Evolutionary conservation across 352 stramenopile genomes (phyloP), one percentile per base, ranked within the genome.

Genomic region (Phytophthora pisi): DNA sequence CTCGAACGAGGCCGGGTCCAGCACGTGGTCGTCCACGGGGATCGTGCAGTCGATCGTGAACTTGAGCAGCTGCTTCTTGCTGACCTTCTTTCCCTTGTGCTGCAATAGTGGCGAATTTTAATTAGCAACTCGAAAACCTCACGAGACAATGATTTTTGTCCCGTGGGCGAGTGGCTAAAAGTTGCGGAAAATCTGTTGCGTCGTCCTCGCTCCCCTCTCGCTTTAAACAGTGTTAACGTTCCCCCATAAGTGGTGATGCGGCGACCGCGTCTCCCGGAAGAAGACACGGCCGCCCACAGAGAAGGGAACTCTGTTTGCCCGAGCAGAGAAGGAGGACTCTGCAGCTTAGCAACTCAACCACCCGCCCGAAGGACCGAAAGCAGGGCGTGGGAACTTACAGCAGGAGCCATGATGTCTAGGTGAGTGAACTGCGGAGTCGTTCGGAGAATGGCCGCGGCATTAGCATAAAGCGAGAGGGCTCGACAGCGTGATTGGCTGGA

Each of bases 1-100:
- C 90, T 99, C 97, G 84, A 99, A 99, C 66, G 95, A 98, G 2
- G 95, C 96, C 31, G 98, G 89, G 85, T 99, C 98, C 55, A 99
- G 84, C 46, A 99, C 97, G 70, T 99, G 98, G 86, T 99, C 98
- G 69, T 99, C 97, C 34, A 99, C 97, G 51, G 98, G 98, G 65
- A 97, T 90, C 54, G 91, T 97, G 84, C 91, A 97, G 81, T 98
- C 92, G 72, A 98, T 95, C 57, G 91, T 96, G 81, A 97, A 98
- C 88, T 97, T 97, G 28, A 97, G 82, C 51, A 93, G 60, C 65
- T 92, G 74, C 86, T 97, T 97, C 85, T 97, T 97, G 74, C 82
- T 78, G 57, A 93, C 72, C 81, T 93, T 96, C 86, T 97, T 95
- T 66, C 81, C 80, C 77, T 92, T 95, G 68, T 75, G 81, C 82